Percentiles rank a stretch among this genome's conserved stretches.
phyloP scores from a whole-genome alignment of 1,139 yeast species.

The Kodamaea suecica region DNA sequence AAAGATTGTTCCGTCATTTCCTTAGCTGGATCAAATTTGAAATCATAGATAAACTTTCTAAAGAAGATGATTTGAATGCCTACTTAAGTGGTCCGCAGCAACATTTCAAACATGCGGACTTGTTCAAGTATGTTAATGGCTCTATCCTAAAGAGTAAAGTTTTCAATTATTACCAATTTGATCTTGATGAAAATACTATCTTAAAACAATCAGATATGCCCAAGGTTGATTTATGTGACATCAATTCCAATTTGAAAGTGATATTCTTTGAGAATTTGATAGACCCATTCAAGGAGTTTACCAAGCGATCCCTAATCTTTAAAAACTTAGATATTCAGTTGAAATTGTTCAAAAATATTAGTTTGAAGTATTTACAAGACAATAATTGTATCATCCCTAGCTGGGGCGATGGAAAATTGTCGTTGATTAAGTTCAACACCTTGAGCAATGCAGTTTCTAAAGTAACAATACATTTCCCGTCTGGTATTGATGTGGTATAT shows the following conservation, averaged over 20 bases:
- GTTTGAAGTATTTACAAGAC: conserved; percentile 5
- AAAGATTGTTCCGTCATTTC: conserved; percentile 48
- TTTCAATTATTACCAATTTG: conserved; percentile 24
- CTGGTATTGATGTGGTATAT: conserved; percentile 10
- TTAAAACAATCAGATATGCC: conserved; percentile 8
- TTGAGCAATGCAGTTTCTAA: background rate
- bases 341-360: conserved; percentile 4
- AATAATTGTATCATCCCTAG: conserved; percentile 9
- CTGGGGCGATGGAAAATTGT: conserved; percentile 5
- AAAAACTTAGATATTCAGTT: conserved; percentile 5
- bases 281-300: conserved; percentile 14
- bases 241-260: background rate
- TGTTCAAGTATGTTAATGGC: conserved; percentile 31
- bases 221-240: background rate
- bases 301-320: conserved; percentile 12
- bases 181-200: conserved; percentile 17
- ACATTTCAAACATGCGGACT: conserved; percentile 22
- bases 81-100: conserved; percentile 19
- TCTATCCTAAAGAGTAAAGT: conserved; percentile 25
- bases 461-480: conserved; percentile 6
- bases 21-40: conserved; percentile 44
- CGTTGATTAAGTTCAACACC: conserved; percentile 4
- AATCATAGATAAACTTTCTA: conserved; percentile 34
- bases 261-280: conserved; percentile 10
- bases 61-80: conserved; percentile 34